Evolutionary conservation across 2,329 filamentous ascomycete species (phyloP), one percentile per base, ranked within the genome.

Genomic region (Diaporthe velutina): DNA sequence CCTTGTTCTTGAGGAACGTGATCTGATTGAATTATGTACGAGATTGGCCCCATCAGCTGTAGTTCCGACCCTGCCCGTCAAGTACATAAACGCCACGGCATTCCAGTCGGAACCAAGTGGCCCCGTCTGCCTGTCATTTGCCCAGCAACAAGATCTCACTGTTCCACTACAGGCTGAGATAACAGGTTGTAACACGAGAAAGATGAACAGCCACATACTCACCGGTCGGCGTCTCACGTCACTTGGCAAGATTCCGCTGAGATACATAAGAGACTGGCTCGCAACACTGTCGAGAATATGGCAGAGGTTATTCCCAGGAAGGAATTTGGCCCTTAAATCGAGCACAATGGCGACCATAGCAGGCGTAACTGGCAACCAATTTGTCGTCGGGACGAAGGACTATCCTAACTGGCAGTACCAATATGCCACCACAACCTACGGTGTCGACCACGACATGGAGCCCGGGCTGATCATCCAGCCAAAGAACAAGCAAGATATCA

Each of bases 381-480:
- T 74, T 10, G 22, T 30, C 9, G 17, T 61, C 4, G 57, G 45
- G 3, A 30, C 68, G 8, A 61, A 60, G 6, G 45, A 73, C 10
- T 75, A 75, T 17, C 25, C 25, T 4, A 45, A 75, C 10, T 85
- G 84, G 70, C 82, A 82, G 35, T 82, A 84, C 48, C 84, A 87
- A 77, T 88, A 88, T 78, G 86, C 86, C 3, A 83, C 83, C 1
- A 85, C 85, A 0, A 83, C 83, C 1, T 82, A 87, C 74, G 81
- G 82, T 9, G 70, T 79, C 22, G 84, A 86, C 25, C 85, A 84
- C 55, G 79, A 86, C 64, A 84, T 88, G 78, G 80, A 85, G 73
- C 87, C 87, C 3, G 83, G 77, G 4, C 80, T 87, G 40, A 87
- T 88, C 52, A 79, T 88, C 0, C 83, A 85, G 70, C 86, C 87